Base-by-base conservation (phyloP, 192 early-diverging fungal genomes). In the Dimargaris cristalligena region DNA sequence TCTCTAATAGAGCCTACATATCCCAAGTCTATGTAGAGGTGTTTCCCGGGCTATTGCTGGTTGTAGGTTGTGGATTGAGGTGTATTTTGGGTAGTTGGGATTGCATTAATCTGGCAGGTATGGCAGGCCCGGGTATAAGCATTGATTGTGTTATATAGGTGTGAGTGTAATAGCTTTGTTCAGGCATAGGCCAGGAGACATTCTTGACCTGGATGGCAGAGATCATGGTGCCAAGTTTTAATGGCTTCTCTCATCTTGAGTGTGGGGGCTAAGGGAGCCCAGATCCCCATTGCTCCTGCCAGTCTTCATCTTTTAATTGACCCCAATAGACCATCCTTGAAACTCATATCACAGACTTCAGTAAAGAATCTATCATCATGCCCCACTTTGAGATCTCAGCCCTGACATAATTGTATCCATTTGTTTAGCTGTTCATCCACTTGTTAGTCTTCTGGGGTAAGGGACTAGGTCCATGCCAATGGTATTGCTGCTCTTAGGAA, bases 1-100 rank as follows among this genome's bases (percentile, higher is more conserved):
- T n/a, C 62, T 18, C 35, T 52, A 2, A 9, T 20, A 2, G 50
- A 18, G 32, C 66, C 66, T 25, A 67, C 49, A 4, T 52, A 33
- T 0, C 34, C 49, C 14, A 63, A 31, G 31, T 63, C 66, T 14
- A 67, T 56, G 44, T 63, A 63, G 30, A 67, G 58, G 30, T 61
- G 62, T 31, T 67, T 44, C 0, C 59, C 26, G 11, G 47, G 62
- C 2, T 13, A 2, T 0, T 58, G 55, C 30, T 52, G 46, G 34
- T 51, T 32, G 2, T 26, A 2, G 0, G 62, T 50, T 41, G 56
- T 56, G 46, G 45, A 26, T 46, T 64, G n/a, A 0, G 62, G 60
- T 11, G 49, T 64, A 2, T 44, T 46, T 30, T 26, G 46, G 23
- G 45, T 44, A 0, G 18, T 58, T 20, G 60, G 33, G 18, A 68